Conservation (phyloP, 2,329 filamentous ascomycete species). For the Diaporthe australafricana region DNA sequence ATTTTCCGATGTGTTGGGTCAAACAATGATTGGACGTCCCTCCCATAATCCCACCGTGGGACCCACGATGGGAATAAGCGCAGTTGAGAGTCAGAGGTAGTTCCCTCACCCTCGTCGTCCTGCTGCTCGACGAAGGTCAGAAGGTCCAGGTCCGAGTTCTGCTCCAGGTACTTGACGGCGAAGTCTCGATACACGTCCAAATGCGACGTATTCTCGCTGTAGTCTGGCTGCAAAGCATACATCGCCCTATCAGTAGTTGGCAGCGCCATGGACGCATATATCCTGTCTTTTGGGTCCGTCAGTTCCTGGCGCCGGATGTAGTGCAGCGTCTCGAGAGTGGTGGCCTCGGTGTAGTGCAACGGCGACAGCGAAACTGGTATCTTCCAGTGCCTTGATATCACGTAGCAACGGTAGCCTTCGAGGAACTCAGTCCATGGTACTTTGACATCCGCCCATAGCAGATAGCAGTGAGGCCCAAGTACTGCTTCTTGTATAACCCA, state of each 20-base stretch:
- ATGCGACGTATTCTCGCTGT: not conserved
- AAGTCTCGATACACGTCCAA: slow-evolving; percentile 26
- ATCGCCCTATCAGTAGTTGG: not conserved
- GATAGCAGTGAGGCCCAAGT: too few relatives aligned
- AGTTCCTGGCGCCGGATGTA: not conserved
- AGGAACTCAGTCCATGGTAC: too few relatives aligned
- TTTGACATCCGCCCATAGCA: too few relatives aligned
- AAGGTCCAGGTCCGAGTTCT: slow-evolving; percentile 13
- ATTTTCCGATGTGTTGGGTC: not conserved
- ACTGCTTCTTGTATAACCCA: too few relatives aligned
- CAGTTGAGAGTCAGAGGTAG: too few relatives aligned
- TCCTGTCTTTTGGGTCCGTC: slow-evolving; percentile 20
- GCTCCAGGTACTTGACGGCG: not conserved
- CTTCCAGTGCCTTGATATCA: too few relatives aligned
- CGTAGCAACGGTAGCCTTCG: too few relatives aligned
- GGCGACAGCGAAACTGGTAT: too few relatives aligned
- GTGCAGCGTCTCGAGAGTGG: too few relatives aligned
- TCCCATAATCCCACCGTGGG: slow-evolving; percentile 23
- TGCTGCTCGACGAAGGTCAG: not conserved
- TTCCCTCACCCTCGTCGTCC: slow-evolving; percentile 54
- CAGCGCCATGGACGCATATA: slow-evolving; percentile 24
- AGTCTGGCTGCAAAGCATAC: slow-evolving; percentile 23
- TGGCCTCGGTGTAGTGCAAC: too few relatives aligned
- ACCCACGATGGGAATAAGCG: slow-evolving; percentile 42
- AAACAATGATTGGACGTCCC: not conserved